phyloP scores from a whole-genome alignment of 139 green algal species.

The Diplosphaera chodatii region DNA sequence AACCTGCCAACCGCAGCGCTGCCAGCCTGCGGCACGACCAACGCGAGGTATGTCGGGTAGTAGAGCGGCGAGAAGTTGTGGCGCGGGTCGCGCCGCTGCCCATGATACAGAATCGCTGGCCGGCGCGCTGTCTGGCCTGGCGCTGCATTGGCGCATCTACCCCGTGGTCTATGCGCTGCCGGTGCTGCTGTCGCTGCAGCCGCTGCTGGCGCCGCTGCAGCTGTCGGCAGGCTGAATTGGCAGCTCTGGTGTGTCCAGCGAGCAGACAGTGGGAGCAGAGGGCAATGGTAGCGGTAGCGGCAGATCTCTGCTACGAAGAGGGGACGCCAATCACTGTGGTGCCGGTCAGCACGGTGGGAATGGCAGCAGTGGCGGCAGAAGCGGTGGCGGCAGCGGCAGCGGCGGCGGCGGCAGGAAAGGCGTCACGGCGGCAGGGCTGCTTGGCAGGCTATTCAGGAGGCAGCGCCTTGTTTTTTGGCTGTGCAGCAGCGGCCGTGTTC shows the following conservation, averaged over 20 bases:
- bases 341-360: too few relatives aligned
- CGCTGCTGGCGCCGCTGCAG: background rate
- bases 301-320: too few relatives aligned
- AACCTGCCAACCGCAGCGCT: too few relatives aligned
- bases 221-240: background rate
- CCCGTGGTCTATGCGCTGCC: conserved; percentile 83
- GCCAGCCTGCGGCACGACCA: background rate
- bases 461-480: conserved; percentile 3
- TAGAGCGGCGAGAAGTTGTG: conserved; percentile 94
- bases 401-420: background rate
- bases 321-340: too few relatives aligned
- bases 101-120: conserved; percentile 71
- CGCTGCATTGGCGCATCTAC: conserved; percentile 88
- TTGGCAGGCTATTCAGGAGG: background rate
- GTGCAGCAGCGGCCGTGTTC: conserved; percentile 34
- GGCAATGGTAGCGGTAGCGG: too few relatives aligned
- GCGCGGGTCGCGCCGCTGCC: conserved; percentile 62
- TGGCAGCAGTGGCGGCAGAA: too few relatives aligned
- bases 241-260: too few relatives aligned
- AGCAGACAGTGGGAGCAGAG: too few relatives aligned
- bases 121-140: conserved; percentile 69
- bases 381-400: too few relatives aligned
- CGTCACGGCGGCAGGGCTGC: too few relatives aligned
- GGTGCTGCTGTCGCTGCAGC: conserved; percentile 36
- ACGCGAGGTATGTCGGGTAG: conserved; percentile 70